These are phyloP conservation scores for Heterobasidion annosum DNA, from an alignment of 1,284 basidiomycete species.

Conservation along the genomic window DNA sequence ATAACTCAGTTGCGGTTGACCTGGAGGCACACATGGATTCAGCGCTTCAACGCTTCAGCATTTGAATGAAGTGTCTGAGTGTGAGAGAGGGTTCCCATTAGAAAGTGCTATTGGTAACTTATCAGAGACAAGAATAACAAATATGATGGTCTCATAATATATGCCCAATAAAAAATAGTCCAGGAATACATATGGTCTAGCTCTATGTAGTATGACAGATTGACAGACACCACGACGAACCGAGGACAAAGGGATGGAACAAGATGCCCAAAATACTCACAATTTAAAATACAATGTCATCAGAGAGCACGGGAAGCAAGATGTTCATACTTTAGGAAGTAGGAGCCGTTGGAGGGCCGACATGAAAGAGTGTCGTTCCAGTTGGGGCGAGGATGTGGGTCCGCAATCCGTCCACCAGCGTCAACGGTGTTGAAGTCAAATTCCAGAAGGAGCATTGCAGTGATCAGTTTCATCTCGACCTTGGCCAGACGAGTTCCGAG, in stretches of 20 bases:
- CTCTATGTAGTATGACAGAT: no score
- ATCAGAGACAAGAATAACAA: no score
- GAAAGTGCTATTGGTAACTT: no score
- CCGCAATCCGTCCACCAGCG: conserved; percentile 31
- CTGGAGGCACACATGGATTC: no score
- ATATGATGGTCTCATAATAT: no score
- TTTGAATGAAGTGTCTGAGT: no score
- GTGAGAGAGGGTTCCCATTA: no score
- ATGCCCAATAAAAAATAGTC: no score
- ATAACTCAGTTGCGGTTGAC: no score
- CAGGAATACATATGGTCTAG: no score
- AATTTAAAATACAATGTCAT: neutral
- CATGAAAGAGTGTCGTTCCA: conserved; percentile 70
- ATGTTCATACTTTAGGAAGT: conserved; percentile 40
- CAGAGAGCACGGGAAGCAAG: neutral
- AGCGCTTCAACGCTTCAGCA: no score
- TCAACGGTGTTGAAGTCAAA: conserved; percentile 51
- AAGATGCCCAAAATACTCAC: neutral
- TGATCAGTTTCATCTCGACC: conserved; percentile 59
- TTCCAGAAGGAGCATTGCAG: conserved; percentile 53
- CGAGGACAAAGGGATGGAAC: neutral
- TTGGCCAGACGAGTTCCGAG: conserved; percentile 64
- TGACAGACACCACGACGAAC: neutral
- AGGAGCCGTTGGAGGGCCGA: conserved; percentile 44
- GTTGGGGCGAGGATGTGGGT: conserved; percentile 47